Evolutionary conservation across 129 eudicot genomes (phyloP), one percentile per base, ranked within the genome.

Genomic region (Tanacetum coccineum): DNA sequence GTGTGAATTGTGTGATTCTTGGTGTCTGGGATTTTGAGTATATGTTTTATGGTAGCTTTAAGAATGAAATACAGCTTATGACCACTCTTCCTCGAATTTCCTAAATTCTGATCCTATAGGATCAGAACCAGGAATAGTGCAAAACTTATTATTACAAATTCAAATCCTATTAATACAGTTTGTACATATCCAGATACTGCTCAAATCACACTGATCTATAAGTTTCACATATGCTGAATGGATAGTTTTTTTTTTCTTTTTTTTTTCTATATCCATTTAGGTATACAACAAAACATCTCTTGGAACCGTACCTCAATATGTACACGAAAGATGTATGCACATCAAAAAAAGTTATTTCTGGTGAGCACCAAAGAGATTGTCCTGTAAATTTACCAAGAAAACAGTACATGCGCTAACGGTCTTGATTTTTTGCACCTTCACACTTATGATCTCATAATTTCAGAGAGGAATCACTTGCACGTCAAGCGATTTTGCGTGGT

Each of bases 381-480:
- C 45, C 20, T 53, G 21, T 42, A 42, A 48, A 57, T 28, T 47
- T 21, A 21, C 51, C 36, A 47, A 39, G 12, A 47, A 54, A 39
- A 30, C 15, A 17, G 28, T 13, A 11, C 47, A 40, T 53, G 63
- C 48, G 30, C 15, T 15, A 68, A 18, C 52, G 49, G 28, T 59
- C 74, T 75, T 75, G 67, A 65, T 56, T 40, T 63, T 14, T 20
- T 30, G 59, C 61, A 50, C 15, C 21, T 64, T 64, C n/a, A n/a
- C 45, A 17, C 40, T 13, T 49, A 50, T 7, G 18, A 28, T 47
- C 51, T 48, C 68, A 59, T 17, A 12, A 32, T 60, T 56, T 74
- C 68, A 78, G 3, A 76, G 70, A 45, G 78, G 73, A 36, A 77
- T 61, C 57, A 77, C 83, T 14, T 84, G 73, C 17, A 74, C 77